Percentiles rank a stretch among this genome's conserved stretches.
phyloP scores from a whole-genome alignment of 1,284 basidiomycete species.

The Taiwanofungus camphoratus region DNA sequence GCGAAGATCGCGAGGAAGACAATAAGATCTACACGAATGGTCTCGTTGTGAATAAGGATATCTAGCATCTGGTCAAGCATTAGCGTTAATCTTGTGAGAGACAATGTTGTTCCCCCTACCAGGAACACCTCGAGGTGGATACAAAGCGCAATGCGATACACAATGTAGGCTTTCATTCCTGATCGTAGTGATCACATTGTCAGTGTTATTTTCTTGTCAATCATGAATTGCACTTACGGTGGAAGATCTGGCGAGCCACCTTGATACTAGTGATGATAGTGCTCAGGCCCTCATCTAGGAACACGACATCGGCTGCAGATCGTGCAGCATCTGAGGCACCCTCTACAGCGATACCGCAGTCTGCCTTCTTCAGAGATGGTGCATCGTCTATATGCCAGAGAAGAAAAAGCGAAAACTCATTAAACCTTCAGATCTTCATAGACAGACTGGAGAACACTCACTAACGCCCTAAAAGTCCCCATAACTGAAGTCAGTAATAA shows the following conservation, averaged over 20 bases:
- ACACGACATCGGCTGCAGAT: slow-evolving; percentile 10
- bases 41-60: slow-evolving; percentile 10
- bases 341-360: slow-evolving; percentile 10
- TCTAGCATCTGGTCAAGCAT: slow-evolving; percentile 2
- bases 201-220: too few species aligned
- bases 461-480: too few species aligned
- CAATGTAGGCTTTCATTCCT: slow-evolving; percentile 10
- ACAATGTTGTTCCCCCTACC: background rate
- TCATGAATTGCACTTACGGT: slow-evolving; percentile 5
- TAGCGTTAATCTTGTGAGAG: too few species aligned
- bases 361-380: slow-evolving; percentile 9
- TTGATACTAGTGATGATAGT: slow-evolving; percentile 12
- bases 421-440: too few species aligned
- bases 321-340: slow-evolving; percentile 9
- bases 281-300: slow-evolving; percentile 11
- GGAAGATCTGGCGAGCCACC: slow-evolving; percentile 12
- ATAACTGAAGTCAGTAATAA: too few species aligned
- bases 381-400: slow-evolving; percentile 10
- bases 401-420: too few species aligned
- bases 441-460: too few species aligned
- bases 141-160: slow-evolving; percentile 11
- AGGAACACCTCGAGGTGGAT: slow-evolving; percentile 10
- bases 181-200: too few species aligned
- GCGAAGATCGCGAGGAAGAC: slow-evolving; percentile 12
- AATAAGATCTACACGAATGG: slow-evolving; percentile 9